These are phyloP conservation scores for Cladophialophora immunda DNA, from an alignment of 2,329 filamentous ascomycete genomes.

Conservation along the genomic window DNA sequence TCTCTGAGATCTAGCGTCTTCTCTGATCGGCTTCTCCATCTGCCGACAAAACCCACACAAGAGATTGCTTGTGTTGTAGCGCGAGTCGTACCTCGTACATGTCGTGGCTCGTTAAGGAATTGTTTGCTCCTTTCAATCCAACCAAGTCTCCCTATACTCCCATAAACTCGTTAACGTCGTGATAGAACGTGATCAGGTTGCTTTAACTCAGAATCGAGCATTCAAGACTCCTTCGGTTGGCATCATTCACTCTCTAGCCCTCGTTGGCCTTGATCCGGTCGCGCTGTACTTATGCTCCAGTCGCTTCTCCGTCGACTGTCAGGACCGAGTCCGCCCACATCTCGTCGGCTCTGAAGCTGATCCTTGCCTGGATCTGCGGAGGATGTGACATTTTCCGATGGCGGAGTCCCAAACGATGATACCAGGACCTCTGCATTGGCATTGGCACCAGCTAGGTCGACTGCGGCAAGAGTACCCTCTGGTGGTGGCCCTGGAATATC, in stretches of 20 bases:
- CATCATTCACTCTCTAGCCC: background rate
- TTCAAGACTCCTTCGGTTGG: background rate
- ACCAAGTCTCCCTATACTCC: background rate
- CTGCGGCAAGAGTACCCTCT: constrained; percentile 16
- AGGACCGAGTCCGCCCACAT: constrained; percentile 26
- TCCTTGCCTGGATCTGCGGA: background rate
- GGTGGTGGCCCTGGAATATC: constrained; percentile 36
- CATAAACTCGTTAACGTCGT: background rate
- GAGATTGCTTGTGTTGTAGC: background rate
- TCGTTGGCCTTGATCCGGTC: constrained; percentile 10
- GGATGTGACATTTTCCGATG: background rate
- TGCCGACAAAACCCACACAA: background rate
- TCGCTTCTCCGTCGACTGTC: constrained; percentile 29
- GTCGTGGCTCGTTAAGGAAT: background rate
- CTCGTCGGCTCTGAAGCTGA: constrained; percentile 11
- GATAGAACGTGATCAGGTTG: background rate
- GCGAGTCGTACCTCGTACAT: background rate
- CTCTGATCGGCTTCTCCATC: background rate
- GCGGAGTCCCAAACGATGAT: constrained; percentile 3
- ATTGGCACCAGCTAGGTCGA: constrained; percentile 16
- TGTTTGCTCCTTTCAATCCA: background rate
- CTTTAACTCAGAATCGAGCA: background rate
- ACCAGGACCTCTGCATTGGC: constrained; percentile 20
- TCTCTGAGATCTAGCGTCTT: background rate
- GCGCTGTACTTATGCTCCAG: constrained; percentile 35